Conservation (phyloP, 208 protist genomes). For the Balamuthia mandrillaris region DNA sequence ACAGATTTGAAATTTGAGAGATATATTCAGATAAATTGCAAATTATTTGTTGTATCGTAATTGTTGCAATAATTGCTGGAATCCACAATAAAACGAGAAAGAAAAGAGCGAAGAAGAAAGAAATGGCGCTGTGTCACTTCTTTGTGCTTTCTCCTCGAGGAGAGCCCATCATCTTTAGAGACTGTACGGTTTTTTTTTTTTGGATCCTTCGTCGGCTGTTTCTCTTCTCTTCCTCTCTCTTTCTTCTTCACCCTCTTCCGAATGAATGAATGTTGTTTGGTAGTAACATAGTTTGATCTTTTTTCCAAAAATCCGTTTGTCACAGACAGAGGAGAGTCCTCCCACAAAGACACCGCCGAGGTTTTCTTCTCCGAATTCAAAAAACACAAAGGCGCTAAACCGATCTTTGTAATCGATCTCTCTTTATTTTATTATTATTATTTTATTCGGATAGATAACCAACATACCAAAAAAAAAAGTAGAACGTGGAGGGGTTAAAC, state of each 20-base stretch:
- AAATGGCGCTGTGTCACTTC: conserved; percentile 71
- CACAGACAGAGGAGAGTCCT: background rate
- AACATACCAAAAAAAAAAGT: conserved; percentile 64
- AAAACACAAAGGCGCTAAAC: background rate
- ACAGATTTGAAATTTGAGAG: no score
- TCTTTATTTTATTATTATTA: background rate
- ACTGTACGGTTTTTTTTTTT: conserved; percentile 71
- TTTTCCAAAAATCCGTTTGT: background rate
- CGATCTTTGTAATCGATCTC: conserved; percentile 52
- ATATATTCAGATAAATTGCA: no score
- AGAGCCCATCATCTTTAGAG: conserved; percentile 79
- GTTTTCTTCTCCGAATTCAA: background rate
- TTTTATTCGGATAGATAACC: background rate
- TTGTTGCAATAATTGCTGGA: no score
- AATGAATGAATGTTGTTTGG: no score
- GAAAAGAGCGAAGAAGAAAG: no score
- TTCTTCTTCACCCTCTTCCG: background rate
- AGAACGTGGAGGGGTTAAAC: conserved; percentile 74
- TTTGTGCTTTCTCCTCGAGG: conserved; percentile 81
- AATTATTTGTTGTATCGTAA: no score
- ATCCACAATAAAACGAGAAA: no score
- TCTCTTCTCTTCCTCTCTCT: background rate
- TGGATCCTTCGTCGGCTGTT: background rate
- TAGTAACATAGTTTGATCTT: background rate
- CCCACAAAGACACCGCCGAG: background rate